Conservation (phyloP, 306 rosid genomes). For the Luffa acutangula region DNA sequence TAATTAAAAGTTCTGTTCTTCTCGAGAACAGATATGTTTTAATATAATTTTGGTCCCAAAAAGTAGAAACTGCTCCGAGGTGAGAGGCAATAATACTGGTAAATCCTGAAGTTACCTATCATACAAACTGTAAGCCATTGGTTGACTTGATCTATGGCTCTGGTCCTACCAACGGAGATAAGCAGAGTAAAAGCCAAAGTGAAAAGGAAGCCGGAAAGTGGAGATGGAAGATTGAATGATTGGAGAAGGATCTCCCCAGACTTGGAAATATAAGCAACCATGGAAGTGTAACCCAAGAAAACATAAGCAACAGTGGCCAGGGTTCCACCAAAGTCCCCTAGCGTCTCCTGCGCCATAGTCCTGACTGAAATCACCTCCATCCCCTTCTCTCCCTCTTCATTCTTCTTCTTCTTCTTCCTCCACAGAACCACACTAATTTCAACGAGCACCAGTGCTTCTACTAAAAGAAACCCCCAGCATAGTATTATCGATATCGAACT, state of each 20-base stretch:
- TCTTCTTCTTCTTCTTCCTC: conserved; percentile 28
- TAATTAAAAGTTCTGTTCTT: not conserved
- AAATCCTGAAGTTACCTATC: conserved; percentile 35
- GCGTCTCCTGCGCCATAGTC: conserved; percentile 73
- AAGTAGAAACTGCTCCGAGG: not conserved
- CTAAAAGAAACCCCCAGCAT: conserved; percentile 60
- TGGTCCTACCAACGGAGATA: conserved; percentile 49
- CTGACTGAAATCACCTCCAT: conserved; percentile 52
- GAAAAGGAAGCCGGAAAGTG: conserved; percentile 43
- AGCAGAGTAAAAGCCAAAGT: conserved; percentile 46
- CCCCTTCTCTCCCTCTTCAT: conserved; percentile 21
- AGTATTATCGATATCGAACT: conserved; percentile 44
- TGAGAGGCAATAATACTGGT: not conserved
- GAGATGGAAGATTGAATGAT: conserved; percentile 45
- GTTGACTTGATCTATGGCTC: conserved; percentile 45
- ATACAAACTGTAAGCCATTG: conserved; percentile 54
- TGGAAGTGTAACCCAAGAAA: conserved; percentile 55
- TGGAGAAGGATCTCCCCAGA: conserved; percentile 55
- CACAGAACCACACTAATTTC: conserved; percentile 53
- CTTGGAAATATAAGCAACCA: conserved; percentile 59
- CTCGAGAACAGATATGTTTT: not conserved
- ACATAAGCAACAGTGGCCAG: conserved; percentile 40
- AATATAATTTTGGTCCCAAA: not conserved
- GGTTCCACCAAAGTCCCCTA: conserved; percentile 58
- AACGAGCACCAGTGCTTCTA: conserved; percentile 53